Base-by-base conservation (phyloP, 2,329 filamentous ascomycete species). In the Cercospora zeina region DNA sequence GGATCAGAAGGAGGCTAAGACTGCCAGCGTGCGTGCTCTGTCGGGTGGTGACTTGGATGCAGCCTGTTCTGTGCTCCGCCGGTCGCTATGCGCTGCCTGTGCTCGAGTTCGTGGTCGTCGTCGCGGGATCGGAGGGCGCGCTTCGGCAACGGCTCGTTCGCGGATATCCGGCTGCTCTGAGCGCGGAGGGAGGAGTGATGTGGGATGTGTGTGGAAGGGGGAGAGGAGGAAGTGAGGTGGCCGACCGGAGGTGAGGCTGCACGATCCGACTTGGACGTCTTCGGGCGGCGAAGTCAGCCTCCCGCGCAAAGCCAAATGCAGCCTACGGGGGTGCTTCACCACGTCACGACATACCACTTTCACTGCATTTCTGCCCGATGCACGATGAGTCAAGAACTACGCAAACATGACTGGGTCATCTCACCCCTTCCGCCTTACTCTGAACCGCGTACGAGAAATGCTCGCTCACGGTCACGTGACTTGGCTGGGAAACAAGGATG, bases 21-120 rank as follows among this genome's bases (percentile, higher is more conserved):
- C 58, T 61, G 66, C 66, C 66, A 65, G 58, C 54, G 62, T 61
- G 64, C 30, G 31, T 36, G 58, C 39, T 61, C 47, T 36, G 51
- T 45, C 53, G 47, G 31, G 34, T 58, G 59, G 54, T 59, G 50
- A n/a, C 54, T 50, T 42, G 49, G 51, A 49, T 39, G 53, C 62
- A 58, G 59, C 56, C 59, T 64, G 56, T 47, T 49, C 10, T 54
- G 24, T 37, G 49, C 50, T 39, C 50, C 42, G 42, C 24, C 36
- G 58, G 37, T 39, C 54, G 58, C 24, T 56, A 47, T 13, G 56
- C 9, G 42, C 27, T 30, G 47, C n/a, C 14, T 34, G 33, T 51
- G 57, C 13, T 60, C 47, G 9, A 54, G 55, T 53, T 54, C 51
- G 59, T 54, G 36, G 47, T 11, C 16, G 49, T 65, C 59, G 59